Conservation (phyloP, 345 rosid genomes). For the Erodium maritimum region DNA sequence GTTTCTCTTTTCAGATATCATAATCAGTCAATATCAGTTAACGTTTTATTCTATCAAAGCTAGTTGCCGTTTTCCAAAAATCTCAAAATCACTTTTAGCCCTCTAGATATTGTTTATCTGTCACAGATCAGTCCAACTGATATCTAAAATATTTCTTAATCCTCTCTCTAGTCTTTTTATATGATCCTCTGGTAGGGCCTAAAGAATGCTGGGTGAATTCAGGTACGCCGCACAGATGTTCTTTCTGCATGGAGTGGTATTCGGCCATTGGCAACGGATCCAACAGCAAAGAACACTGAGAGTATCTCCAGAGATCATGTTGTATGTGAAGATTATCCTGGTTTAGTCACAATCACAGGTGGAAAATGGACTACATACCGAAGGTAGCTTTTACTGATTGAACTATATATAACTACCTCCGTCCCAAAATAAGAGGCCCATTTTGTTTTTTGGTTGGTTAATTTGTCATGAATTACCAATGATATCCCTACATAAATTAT, state of each 20-base stretch:
- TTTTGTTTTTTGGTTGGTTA: too few relatives aligned
- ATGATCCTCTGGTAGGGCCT: slow-evolving; percentile 13
- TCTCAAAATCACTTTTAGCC: neutral
- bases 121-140: too few relatives aligned
- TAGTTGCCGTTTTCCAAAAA: neutral
- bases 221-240: slow-evolving; percentile 91
- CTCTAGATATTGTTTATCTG: too few relatives aligned
- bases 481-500: too few relatives aligned
- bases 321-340: slow-evolving; percentile 73
- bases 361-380: slow-evolving; percentile 99
- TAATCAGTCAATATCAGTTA: too few relatives aligned
- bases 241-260: slow-evolving; percentile 99
- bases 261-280: slow-evolving; percentile 87
- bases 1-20: neutral
- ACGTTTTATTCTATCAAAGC: neutral
- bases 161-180: too few relatives aligned
- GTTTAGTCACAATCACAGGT: slow-evolving; percentile 93
- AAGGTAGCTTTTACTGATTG: slow-evolving; percentile 34
- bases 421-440: too few relatives aligned
- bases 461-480: too few relatives aligned
- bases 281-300: slow-evolving; percentile 84
- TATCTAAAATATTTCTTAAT: too few relatives aligned
- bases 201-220: slow-evolving; percentile 10
- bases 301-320: slow-evolving; percentile 97
- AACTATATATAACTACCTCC: too few relatives aligned